Base-by-base conservation (phyloP, 345 rosid genomes). In the Fremontodendron californicum region DNA sequence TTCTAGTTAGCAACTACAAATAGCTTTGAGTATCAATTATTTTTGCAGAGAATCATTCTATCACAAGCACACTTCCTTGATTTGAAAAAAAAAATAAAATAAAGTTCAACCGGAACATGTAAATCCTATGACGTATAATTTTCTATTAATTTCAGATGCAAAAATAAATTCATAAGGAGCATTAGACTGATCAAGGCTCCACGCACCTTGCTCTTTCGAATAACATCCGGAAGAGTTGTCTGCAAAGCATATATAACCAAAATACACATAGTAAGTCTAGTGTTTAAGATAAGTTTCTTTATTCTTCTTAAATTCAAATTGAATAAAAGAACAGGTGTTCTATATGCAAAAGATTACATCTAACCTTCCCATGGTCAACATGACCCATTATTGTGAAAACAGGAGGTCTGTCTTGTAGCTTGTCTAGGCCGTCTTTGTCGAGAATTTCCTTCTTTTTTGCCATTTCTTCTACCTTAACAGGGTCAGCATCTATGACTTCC, bases 311-410 rank as follows among this genome's bases (percentile, higher is more conserved):
- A 60, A 21, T 45, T 52, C 40, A 77, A 66, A 40, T 4, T 51
- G 45, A 62, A 61, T 19, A 21, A 75, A 49, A 39, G 37, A 73
- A 9, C 51, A 16, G 16, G 4, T 33, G 54, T 52, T 67, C 31
- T 54, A 11, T 39, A 19, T 25, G 23, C 37, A 58, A 46, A 31
- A 46, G 13, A 10, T 33, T 55, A 75, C 35, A 39, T 62, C 82
- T 76, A 83, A 90, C 99, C 93, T 96, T 96, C 83, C 99, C 99
- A 69, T 96, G 99, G 83, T 96, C 99, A 25, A 96, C 99, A 80
- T 96, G 99, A 80, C 99, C 99, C 99, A 96, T 96, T 78, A 96
- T 96, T 18, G 99, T 96, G 78, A 96, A 90, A 71, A 96, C 97
- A 79, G 99, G 99, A 83, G 99, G 98, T 74, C 99, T 92, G 64